Conservation (phyloP, 139 green algal genomes). For the Penium margaritaceum region DNA sequence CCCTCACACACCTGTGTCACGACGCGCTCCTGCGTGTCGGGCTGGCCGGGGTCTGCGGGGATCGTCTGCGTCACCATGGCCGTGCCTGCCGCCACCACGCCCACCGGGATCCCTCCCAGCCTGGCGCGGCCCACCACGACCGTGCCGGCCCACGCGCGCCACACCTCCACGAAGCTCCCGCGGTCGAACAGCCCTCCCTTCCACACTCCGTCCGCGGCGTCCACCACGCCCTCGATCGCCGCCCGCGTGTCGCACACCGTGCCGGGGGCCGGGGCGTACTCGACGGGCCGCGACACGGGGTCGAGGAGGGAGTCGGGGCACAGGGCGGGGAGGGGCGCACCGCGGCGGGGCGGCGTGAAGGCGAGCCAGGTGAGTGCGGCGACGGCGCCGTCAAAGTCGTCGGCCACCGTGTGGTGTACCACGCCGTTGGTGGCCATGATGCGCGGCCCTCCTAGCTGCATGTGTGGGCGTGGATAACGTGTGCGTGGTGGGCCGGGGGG, state of each 20-base stretch:
- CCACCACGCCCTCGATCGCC: slow-evolving; percentile 15
- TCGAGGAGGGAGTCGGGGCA: slow-evolving; percentile 55
- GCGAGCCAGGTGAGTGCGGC: too few relatives aligned
- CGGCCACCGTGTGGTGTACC: too few relatives aligned
- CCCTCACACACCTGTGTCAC: too few relatives aligned
- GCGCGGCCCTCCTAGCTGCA: slow-evolving; percentile 88
- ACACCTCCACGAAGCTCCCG: slow-evolving; percentile 36
- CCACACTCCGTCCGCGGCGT: background rate
- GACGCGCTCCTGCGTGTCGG: slow-evolving; percentile 44
- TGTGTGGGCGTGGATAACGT: too few relatives aligned
- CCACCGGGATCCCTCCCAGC: slow-evolving; percentile 81
- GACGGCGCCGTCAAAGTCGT: too few relatives aligned
- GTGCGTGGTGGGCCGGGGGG: too few relatives aligned
- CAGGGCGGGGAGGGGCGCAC: slow-evolving; percentile 52
- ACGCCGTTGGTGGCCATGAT: too few relatives aligned
- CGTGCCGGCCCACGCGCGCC: slow-evolving; percentile 77
- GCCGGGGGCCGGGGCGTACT: slow-evolving; percentile 34
- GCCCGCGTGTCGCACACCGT: slow-evolving; percentile 26
- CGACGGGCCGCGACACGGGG: slow-evolving; percentile 57
- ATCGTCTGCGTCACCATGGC: slow-evolving; percentile 67
- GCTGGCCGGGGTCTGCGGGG: slow-evolving; percentile 84
- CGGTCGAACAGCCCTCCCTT: slow-evolving; percentile 44
- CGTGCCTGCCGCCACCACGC: slow-evolving; percentile 89
- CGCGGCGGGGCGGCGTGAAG: slow-evolving; percentile 50
- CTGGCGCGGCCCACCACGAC: slow-evolving; percentile 86